Percentiles rank a stretch among this genome's conserved stretches.
Conservation (phyloP, 2,329 filamentous ascomycete species). For the Nothophaeocryptopus gaeumannii region DNA sequence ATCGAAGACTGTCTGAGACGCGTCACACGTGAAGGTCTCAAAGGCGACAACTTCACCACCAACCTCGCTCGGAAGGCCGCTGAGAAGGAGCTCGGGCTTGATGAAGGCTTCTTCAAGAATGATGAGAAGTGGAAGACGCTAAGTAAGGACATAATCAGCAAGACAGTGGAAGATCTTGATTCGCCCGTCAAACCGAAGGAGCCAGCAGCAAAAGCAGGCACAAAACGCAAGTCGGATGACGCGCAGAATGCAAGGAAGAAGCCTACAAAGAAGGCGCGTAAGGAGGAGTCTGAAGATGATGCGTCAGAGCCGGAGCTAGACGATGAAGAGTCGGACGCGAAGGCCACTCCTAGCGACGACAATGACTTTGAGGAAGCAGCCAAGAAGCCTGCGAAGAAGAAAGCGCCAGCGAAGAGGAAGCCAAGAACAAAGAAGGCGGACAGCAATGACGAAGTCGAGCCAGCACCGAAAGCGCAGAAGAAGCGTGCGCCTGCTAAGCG, state of each 20-base stretch:
- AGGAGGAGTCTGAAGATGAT: slow-evolving; percentile 18
- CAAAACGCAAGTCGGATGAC: slow-evolving; percentile 34
- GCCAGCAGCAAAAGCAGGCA: slow-evolving; percentile 23
- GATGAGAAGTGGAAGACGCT: slow-evolving; percentile 52
- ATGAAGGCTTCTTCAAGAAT: slow-evolving; percentile 56
- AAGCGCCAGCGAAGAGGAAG: slow-evolving; percentile 14
- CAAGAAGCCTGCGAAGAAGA: slow-evolving; percentile 6
- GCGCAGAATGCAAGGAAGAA: neutral
- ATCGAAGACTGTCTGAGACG: slow-evolving; percentile 43
- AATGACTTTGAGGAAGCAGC: slow-evolving; percentile 8
- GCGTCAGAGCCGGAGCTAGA: slow-evolving; percentile 13
- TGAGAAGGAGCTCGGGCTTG: slow-evolving; percentile 52
- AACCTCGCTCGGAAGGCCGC: slow-evolving; percentile 54
- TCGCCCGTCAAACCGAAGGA: slow-evolving; percentile 24
- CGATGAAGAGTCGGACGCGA: slow-evolving; percentile 12
- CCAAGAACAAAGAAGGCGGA: neutral
- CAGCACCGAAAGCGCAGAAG: slow-evolving; percentile 9
- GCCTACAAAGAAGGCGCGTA: slow-evolving; percentile 23
- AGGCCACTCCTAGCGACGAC: slow-evolving; percentile 8
- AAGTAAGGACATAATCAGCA: slow-evolving; percentile 54
- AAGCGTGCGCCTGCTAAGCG: slow-evolving; percentile 11
- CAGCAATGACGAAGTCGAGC: slow-evolving; percentile 1
- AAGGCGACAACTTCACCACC: slow-evolving; percentile 54
- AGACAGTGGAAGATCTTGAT: slow-evolving; percentile 44
- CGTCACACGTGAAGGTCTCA: slow-evolving; percentile 41